These are phyloP conservation scores for Rhodotorula sp. DNA, from an alignment of 1,284 basidiomycete genomes.

Conservation along the genomic window DNA sequence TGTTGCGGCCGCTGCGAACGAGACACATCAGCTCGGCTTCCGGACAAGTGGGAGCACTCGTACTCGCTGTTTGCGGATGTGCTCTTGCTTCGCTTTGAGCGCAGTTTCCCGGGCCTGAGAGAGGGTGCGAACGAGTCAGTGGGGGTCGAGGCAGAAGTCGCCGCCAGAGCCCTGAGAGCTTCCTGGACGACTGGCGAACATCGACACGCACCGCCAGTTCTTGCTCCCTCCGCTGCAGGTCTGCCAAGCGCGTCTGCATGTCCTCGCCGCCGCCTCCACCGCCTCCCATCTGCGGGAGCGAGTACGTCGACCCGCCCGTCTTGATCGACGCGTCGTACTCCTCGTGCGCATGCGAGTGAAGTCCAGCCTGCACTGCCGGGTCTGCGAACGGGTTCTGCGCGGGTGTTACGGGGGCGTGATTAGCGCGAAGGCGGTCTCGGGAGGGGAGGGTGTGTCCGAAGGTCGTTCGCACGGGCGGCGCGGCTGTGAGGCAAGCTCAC, in stretches of 20 bases:
- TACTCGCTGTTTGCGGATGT: slow-evolving; percentile 59
- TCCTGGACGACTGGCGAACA: too few relatives aligned
- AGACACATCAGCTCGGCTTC: background rate
- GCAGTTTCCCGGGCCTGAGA: slow-evolving; percentile 64
- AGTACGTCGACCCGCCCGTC: slow-evolving; percentile 8
- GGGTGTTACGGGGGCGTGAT: background rate
- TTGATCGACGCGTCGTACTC: slow-evolving; percentile 16
- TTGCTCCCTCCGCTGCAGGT: slow-evolving; percentile 68
- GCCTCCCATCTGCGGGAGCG: slow-evolving; percentile 19
- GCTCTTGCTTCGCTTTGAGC: slow-evolving; percentile 58
- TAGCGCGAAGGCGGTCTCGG: background rate
- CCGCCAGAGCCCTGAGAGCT: background rate
- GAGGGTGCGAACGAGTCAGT: background rate
- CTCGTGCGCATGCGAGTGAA: slow-evolving; percentile 1
- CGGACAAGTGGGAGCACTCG: too few relatives aligned
- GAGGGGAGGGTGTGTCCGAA: background rate
- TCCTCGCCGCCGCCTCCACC: slow-evolving; percentile 43
- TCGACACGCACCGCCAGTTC: slow-evolving; percentile 61
- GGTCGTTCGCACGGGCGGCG: background rate
- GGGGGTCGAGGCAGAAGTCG: background rate
- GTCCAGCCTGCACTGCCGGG: slow-evolving; percentile 44
- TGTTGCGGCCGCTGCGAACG: slow-evolving; percentile 70
- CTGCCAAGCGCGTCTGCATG: slow-evolving; percentile 57
- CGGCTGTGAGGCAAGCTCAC: background rate
- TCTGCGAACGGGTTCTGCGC: slow-evolving; percentile 32